Evolutionary conservation across 2,329 filamentous ascomycete genomes (phyloP).

Genomic region (Coniochaeta sp.): DNA sequence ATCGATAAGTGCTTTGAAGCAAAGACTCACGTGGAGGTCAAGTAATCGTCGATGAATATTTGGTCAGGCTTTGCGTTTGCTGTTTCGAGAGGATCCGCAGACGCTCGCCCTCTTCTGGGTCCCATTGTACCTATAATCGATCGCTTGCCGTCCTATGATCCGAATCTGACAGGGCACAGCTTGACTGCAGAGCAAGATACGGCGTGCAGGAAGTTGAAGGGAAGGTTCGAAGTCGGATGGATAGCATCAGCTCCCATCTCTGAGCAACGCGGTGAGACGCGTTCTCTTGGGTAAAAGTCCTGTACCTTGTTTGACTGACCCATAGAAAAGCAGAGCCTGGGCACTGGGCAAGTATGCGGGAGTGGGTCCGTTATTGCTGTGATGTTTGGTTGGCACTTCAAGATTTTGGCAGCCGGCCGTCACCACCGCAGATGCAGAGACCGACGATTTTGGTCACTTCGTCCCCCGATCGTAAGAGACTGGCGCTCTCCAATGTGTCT

Average conservation of each 20-base stretch:
- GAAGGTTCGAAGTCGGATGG: not conserved
- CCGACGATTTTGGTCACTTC: not conserved
- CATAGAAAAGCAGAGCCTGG: too few relatives aligned
- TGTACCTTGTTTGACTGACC: too few relatives aligned
- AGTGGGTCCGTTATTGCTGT: not conserved
- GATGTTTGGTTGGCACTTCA: not conserved
- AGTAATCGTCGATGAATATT: conserved; percentile 39
- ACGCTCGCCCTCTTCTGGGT: not conserved
- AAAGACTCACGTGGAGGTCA: conserved; percentile 35
- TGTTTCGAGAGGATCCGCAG: conserved; percentile 32
- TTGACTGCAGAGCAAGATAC: not conserved
- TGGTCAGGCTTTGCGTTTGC: conserved; percentile 40
- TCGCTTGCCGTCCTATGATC: not conserved
- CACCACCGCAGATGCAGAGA: not conserved
- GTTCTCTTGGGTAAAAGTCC: not conserved
- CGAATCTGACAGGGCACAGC: not conserved
- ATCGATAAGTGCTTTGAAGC: not conserved
- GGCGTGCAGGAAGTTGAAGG: too few relatives aligned
- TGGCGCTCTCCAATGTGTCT: not conserved
- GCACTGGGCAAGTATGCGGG: too few relatives aligned
- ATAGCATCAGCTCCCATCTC: not conserved
- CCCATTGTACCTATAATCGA: not conserved
- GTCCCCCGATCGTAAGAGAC: not conserved
- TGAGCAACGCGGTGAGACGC: not conserved
- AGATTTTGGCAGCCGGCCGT: not conserved